Percentiles rank a stretch among this genome's conserved stretches.
phyloP scores from a whole-genome alignment of 2,329 filamentous ascomycete species.

The Sporothrix dimorphospora region DNA sequence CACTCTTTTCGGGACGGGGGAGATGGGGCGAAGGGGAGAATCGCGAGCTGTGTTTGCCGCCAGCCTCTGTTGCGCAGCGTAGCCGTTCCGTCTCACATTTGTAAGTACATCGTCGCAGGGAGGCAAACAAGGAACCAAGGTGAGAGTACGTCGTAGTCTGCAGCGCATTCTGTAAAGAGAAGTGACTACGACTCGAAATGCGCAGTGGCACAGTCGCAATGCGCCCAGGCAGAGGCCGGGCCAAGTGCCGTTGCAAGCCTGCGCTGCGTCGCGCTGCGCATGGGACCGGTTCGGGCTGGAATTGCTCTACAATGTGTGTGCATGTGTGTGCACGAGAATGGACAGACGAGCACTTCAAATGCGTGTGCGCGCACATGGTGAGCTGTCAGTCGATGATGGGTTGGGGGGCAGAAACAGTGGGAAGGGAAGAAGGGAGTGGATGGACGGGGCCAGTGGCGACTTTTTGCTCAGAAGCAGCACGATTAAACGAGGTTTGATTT shows the following conservation, averaged over 20 bases:
- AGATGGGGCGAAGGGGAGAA: not conserved
- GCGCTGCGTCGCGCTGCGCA: slow-evolving; percentile 7
- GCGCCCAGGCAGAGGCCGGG: not conserved
- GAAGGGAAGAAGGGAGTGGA: not conserved
- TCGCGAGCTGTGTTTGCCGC: slow-evolving; percentile 20
- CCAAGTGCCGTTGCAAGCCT: slow-evolving; percentile 7
- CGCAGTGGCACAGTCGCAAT: not conserved
- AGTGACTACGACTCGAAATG: not conserved
- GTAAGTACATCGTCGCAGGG: slow-evolving; percentile 10
- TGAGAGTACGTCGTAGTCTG: not conserved
- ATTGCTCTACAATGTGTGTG: not conserved
- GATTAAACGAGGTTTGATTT: slow-evolving; percentile 22
- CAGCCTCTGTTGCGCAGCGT: not conserved
- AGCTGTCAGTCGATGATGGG: not conserved
- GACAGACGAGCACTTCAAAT: not conserved
- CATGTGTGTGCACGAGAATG: not conserved
- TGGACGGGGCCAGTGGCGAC: slow-evolving; percentile 15
- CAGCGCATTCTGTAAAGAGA: not conserved
- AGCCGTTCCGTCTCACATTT: slow-evolving; percentile 19
- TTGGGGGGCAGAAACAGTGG: not conserved
- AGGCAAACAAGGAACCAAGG: not conserved
- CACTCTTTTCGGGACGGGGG: not conserved
- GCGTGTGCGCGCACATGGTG: not conserved
- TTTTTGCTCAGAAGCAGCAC: slow-evolving; percentile 14
- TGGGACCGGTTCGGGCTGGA: slow-evolving; percentile 2